Evolutionary conservation across 2,329 filamentous ascomycete species (phyloP), one percentile per base, ranked within the genome.

Genomic region (Botrytis paeoniae): DNA sequence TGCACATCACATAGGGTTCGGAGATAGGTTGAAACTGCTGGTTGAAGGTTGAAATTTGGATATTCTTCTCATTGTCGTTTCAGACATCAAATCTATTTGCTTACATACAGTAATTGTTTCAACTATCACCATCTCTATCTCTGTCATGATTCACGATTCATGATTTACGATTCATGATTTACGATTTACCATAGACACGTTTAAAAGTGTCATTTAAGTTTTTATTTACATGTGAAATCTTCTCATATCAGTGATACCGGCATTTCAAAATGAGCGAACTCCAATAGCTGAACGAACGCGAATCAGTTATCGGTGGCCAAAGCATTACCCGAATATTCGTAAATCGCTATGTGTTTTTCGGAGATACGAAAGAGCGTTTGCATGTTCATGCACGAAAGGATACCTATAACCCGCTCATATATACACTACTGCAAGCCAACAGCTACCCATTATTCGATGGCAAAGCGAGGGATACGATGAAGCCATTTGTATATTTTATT

Each of bases 371-470:
- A 57, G n/a, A 57, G 37, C 20, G 65, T 68, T 41, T 57, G 51
- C 48, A 68, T 57, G 48, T 68, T 68, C 48, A 68, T 68, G 65
- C 65, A 57, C 48, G 48, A 57, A 57, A 57, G 65, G 29, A 68
- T 57, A 69, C 48, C 48, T 69, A 69, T 37, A 35, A 41, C 37
- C 48, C 48, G 48, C 65, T 12, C 18, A 57, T 39, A 35, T 18
- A 35, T 2, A 57, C 43, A 57, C 48, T 68, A 57, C 64, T 68
- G 64, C 64, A 68, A 68, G 4, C 16, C n/a, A 29, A 57, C 51
- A 32, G n/a, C 51, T n/a, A 57, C n/a, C 37, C 35, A 57, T 65
- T 48, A 22, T 22, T 45, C 41, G 29, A 65, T 57, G 18, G 25
- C 12, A 41, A 68, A 32, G 35, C 48, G 12, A 57, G 32, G 29